Conservation (phyloP, 208 protist species). For the Trypanosoma avium region DNA sequence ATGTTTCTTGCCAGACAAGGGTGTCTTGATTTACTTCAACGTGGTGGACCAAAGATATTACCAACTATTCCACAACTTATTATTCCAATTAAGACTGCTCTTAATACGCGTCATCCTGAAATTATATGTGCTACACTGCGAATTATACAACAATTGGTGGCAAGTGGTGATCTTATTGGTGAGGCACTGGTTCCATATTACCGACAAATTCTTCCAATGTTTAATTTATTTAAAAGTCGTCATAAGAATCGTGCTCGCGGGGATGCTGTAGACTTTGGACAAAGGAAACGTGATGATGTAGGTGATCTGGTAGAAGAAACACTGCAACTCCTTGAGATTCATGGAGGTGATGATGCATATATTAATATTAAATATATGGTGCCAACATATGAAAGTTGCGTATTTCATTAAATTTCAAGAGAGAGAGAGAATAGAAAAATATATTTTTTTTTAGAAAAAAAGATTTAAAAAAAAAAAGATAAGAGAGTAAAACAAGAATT, state of each 20-base stretch:
- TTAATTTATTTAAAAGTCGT: slow-evolving; percentile 98
- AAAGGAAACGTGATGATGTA: slow-evolving; percentile 95
- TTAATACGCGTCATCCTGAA: slow-evolving; percentile 98
- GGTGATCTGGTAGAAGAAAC: slow-evolving; percentile 99
- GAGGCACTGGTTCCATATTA: slow-evolving; percentile 99
- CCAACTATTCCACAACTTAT: slow-evolving; percentile 99
- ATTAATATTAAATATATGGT: slow-evolving; percentile 97
- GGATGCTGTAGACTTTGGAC: slow-evolving; percentile 97
- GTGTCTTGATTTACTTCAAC: slow-evolving; percentile 93
- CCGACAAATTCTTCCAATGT: slow-evolving; percentile 98
- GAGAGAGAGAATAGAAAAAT: background rate
- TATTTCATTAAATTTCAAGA: slow-evolving; percentile 61
- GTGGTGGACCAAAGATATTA: slow-evolving; percentile 96
- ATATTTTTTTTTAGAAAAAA: too few relatives aligned
- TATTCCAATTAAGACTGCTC: slow-evolving; percentile 98
- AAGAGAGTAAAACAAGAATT: background rate
- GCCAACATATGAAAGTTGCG: slow-evolving; percentile 92
- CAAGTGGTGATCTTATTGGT: slow-evolving; percentile 95
- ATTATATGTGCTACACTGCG: slow-evolving; percentile 97
- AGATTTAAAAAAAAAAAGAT: slow-evolving; percentile 3
- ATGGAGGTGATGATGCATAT: slow-evolving; percentile 93
- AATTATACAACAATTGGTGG: slow-evolving; percentile 97
- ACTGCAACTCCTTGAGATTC: slow-evolving; percentile 91
- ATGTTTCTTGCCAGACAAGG: slow-evolving; percentile 97
- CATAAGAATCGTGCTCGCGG: slow-evolving; percentile 90